A percentile compares a stretch with the other conserved stretches of the same genome.
These are phyloP conservation scores for maize (Zea mays) DNA, from an alignment of 176 grass and related monocot genomes.

Conservation along the genomic window DNA sequence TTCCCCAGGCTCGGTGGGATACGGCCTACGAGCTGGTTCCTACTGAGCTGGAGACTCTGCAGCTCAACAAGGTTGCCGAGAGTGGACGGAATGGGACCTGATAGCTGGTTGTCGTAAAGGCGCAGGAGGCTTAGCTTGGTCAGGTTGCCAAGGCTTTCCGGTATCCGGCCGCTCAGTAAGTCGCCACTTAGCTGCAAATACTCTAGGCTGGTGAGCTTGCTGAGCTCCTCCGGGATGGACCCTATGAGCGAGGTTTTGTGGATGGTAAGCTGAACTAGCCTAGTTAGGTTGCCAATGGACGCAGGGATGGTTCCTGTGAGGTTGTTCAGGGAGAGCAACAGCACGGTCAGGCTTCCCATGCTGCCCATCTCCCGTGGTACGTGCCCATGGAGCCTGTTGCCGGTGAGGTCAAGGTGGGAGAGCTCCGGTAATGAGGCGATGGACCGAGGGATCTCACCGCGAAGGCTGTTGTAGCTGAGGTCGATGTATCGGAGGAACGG, in stretches of 20 bases:
- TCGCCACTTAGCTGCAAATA: not conserved
- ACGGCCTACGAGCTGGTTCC: not conserved
- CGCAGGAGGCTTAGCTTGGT: constrained; percentile 1
- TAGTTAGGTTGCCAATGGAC: constrained; percentile 32
- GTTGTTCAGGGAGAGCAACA: not conserved
- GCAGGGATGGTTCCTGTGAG: constrained; percentile 1
- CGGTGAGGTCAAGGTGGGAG: not conserved
- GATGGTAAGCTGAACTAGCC: not conserved
- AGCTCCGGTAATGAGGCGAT: not conserved
- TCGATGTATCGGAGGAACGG: not conserved
- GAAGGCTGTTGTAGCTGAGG: not conserved
- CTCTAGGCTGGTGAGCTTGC: not conserved
- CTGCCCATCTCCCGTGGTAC: constrained; percentile 11
- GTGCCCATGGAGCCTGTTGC: not conserved
- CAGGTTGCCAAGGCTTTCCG: constrained; percentile 17
- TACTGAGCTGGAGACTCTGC: not conserved
- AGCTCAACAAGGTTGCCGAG: constrained; percentile 14
- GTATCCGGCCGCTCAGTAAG: not conserved
- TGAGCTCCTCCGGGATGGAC: not conserved
- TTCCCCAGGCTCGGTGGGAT: constrained; percentile 18
- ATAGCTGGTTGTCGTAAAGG: constrained; percentile 2
- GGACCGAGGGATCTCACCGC: not conserved
- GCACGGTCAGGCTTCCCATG: not conserved
- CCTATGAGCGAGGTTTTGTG: not conserved
- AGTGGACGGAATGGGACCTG: not conserved